Conservation (phyloP, 306 rosid species). For the Glycine latifolia region DNA sequence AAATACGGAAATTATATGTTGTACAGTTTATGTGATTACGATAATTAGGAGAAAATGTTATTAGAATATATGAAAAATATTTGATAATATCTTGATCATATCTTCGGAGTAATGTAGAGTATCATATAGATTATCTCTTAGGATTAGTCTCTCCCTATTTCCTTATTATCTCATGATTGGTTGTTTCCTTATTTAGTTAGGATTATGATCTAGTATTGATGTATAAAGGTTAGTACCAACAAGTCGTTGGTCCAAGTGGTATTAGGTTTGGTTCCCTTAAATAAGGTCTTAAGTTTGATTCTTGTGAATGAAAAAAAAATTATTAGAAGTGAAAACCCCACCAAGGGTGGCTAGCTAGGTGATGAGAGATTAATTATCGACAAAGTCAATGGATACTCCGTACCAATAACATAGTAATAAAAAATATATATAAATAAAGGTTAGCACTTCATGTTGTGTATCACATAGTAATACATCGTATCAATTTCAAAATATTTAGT, state of each 20-base stretch:
- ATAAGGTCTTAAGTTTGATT: too few species aligned
- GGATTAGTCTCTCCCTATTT: not conserved
- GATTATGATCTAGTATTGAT: not conserved
- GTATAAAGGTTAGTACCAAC: too few species aligned
- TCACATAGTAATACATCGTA: not conserved
- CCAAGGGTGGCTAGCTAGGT: too few species aligned
- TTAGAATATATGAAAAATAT: not conserved
- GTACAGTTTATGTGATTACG: not conserved
- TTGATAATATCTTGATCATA: not conserved
- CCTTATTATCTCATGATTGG: not conserved
- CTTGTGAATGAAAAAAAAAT: too few species aligned
- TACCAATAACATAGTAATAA: too few species aligned
- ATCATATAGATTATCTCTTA: not conserved
- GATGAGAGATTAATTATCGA: too few species aligned
- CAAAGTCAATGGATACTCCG: too few species aligned
- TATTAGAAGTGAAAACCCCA: too few species aligned
- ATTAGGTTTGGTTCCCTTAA: too few species aligned
- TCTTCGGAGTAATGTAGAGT: not conserved
- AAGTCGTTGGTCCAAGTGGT: too few species aligned
- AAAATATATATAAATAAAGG: not conserved
- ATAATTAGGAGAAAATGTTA: not conserved
- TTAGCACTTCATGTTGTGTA: not conserved
- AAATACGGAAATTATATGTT: not conserved
- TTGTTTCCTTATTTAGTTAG: not conserved
- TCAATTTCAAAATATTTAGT: not conserved